These are phyloP conservation scores for Hypoxylon sp. DNA, from an alignment of 2,329 filamentous ascomycete species.

Conservation along the genomic window DNA sequence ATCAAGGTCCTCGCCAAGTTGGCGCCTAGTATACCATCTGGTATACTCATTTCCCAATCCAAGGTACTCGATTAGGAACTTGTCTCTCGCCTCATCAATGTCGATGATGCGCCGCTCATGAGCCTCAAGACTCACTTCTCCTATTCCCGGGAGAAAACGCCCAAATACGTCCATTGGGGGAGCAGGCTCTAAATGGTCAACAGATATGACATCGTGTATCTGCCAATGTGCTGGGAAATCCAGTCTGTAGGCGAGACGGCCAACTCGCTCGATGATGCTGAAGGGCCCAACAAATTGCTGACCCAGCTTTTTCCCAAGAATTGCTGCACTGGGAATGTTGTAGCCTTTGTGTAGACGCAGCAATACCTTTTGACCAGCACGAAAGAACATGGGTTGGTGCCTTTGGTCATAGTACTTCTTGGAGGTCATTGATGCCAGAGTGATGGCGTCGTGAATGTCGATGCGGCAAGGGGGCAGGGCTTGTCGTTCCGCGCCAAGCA, in stretches of 20 bases:
- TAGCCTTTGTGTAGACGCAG: slow-evolving; percentile 1
- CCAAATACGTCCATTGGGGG: slow-evolving; percentile 1
- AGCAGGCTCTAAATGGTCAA: neutral
- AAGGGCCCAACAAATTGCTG: slow-evolving; percentile 7
- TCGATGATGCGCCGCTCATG: too few species aligned
- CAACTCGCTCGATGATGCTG: neutral
- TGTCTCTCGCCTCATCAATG: too few species aligned
- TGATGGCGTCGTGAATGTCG: neutral
- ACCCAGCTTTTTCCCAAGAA: neutral
- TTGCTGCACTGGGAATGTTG: neutral
- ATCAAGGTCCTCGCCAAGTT: too few species aligned
- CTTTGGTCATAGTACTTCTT: neutral
- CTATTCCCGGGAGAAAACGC: too few species aligned
- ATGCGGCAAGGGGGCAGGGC: neutral
- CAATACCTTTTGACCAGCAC: neutral
- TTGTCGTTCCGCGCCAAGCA: too few species aligned
- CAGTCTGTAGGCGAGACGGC: neutral
- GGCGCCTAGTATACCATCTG: too few species aligned
- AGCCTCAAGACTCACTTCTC: too few species aligned
- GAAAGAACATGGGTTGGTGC: slow-evolving; percentile 3
- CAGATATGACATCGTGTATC: slow-evolving; percentile 6
- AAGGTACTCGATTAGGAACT: too few species aligned
- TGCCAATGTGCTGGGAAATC: neutral
- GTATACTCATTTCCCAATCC: too few species aligned
- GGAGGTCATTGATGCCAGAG: neutral